phyloP scores from a whole-genome alignment of 495 filamentous ascomycete genomes.

The Cladorrhinum samala region DNA sequence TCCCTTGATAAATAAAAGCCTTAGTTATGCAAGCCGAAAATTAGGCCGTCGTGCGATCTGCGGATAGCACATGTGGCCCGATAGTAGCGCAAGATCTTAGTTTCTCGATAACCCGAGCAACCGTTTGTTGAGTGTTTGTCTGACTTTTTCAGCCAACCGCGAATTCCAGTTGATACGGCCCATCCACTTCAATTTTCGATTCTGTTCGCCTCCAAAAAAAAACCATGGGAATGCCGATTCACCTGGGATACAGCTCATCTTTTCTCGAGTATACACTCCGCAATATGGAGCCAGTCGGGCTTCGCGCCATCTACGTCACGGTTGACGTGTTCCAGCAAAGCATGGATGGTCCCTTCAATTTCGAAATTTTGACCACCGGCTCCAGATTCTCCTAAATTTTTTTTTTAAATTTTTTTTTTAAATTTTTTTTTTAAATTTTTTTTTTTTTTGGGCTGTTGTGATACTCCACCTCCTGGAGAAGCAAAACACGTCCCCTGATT shows the following conservation, averaged over 20 bases:
- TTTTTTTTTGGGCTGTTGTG: neutral
- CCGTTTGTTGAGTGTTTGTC: neutral
- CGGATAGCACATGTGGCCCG: constrained; percentile 6
- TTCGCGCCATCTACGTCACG: neutral
- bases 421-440: too few species aligned
- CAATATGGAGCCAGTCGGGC: neutral
- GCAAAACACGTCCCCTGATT: neutral
- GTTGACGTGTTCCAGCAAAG: neutral
- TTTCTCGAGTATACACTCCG: neutral
- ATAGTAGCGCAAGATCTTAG: constrained; percentile 14
- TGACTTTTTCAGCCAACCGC: neutral
- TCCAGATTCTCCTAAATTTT: too few species aligned
- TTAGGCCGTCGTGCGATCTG: constrained; percentile 4
- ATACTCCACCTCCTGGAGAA: neutral
- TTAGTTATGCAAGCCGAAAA: neutral
- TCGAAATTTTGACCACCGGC: neutral
- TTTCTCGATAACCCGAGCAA: constrained; percentile 6
- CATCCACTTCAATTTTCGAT: too few species aligned
- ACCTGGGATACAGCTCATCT: neutral
- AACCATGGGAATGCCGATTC: neutral
- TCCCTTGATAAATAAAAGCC: too few species aligned
- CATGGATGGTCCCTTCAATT: constrained; percentile 2
- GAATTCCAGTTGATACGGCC: too few species aligned
- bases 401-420: too few species aligned
- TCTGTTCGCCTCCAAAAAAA: neutral